Evolutionary conservation across 2,329 filamentous ascomycete genomes (phyloP).

Genomic region (Alternaria gansuensis): DNA sequence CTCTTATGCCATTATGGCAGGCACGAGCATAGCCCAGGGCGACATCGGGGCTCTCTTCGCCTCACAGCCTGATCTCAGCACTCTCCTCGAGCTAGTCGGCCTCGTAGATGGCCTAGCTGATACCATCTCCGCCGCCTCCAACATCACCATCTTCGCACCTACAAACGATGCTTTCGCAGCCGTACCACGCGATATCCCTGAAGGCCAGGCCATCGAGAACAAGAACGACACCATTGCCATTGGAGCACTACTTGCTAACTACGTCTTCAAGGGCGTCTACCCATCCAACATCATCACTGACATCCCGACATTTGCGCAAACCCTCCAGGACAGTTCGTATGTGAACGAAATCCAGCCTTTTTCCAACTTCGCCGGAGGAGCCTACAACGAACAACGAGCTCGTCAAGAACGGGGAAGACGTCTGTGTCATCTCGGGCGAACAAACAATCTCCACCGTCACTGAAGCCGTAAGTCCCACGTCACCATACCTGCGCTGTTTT

Average conservation of each 20-base stretch:
- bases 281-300: conserved; percentile 48
- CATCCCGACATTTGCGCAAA: conserved; percentile 57
- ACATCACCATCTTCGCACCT: conserved; percentile 67
- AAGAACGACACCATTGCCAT: conserved; percentile 48
- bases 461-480: conserved; percentile 53
- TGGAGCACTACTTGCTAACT: conserved; percentile 63
- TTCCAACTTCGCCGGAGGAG: conserved; percentile 66
- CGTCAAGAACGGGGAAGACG: conserved; percentile 52
- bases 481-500: not conserved
- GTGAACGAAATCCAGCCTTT: conserved; percentile 53
- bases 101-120: conserved; percentile 52
- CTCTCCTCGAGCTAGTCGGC: conserved; percentile 49
- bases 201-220: conserved; percentile 44
- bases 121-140: conserved; percentile 53
- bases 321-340: conserved; percentile 60
- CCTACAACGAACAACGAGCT: conserved; percentile 65
- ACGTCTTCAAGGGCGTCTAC: conserved; percentile 64
- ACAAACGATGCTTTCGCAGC: conserved; percentile 60
- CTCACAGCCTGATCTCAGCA: conserved; percentile 45
- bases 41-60: conserved; percentile 46
- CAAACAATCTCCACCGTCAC: conserved; percentile 60
- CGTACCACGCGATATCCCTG: conserved; percentile 36
- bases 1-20: conserved; percentile 30
- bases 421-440: conserved; percentile 62
- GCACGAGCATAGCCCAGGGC: conserved; percentile 37